Percentiles rank a stretch among this genome's conserved stretches.
Evolutionary conservation across 116 monocot genomes (phyloP).

Genomic region (Zostera marina): DNA sequence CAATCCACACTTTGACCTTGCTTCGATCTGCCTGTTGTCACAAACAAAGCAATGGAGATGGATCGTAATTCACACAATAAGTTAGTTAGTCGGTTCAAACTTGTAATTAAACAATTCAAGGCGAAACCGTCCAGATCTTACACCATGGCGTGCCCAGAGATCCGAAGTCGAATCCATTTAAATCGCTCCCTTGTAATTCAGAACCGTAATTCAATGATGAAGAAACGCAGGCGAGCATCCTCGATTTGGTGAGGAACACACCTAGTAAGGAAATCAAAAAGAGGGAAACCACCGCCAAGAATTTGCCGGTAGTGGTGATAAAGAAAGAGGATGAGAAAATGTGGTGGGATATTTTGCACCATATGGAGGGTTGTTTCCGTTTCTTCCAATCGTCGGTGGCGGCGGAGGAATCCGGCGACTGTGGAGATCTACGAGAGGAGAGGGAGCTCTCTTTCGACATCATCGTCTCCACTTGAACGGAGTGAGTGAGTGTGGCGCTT

Average conservation of each 20-base stretch:
- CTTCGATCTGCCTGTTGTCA: constrained; percentile 96
- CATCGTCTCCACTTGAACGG: not conserved
- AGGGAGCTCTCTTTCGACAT: constrained; percentile 8
- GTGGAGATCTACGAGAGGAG: constrained; percentile 35
- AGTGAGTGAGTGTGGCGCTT: not conserved
- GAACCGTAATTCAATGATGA: constrained; percentile 11
- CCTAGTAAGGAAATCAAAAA: constrained; percentile 5
- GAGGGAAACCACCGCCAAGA: constrained; percentile 12
- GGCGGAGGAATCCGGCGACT: constrained; percentile 12
- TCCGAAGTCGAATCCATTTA: constrained; percentile 48
- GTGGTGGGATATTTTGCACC: not conserved
- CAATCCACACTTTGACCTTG: constrained; percentile 67
- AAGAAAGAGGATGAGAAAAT: not conserved
- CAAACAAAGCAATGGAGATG: constrained; percentile 3
- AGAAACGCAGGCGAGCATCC: constrained; percentile 6
- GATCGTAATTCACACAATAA: no score
- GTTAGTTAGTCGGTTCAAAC: not conserved
- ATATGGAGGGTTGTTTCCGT: constrained; percentile 21
- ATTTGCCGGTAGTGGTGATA: not conserved
- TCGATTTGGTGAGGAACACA: constrained; percentile 11
- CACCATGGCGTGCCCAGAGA: constrained; percentile 84
- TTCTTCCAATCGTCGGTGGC: constrained; percentile 35
- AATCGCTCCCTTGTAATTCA: constrained; percentile 1
- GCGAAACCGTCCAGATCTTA: constrained; percentile 14
- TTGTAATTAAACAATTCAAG: not conserved